Evolutionary conservation across 2,329 filamentous ascomycete genomes (phyloP).

Genomic region (Acrocalymma vagum): DNA sequence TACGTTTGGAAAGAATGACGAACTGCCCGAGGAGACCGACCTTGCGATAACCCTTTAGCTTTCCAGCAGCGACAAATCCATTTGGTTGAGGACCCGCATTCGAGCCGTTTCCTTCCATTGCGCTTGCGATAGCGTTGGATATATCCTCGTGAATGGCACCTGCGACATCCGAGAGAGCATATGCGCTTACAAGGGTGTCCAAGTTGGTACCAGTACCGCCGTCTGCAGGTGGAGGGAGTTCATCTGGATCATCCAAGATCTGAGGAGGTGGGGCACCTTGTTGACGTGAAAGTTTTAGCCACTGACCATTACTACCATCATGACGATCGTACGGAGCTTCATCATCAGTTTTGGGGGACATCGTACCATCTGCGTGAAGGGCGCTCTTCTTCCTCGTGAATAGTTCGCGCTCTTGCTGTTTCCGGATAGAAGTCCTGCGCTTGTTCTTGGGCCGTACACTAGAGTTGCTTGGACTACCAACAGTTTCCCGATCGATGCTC

Average conservation of each 20-base stretch:
- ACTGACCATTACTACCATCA: conserved; percentile 61
- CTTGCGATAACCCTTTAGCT: conserved; percentile 81
- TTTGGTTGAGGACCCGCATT: conserved; percentile 63
- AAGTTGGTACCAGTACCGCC: conserved; percentile 75
- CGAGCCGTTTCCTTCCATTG: conserved; percentile 73
- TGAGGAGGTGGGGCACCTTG: conserved; percentile 64
- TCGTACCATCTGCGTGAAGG: conserved; percentile 57
- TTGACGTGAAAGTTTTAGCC: conserved; percentile 67
- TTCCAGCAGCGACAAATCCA: conserved; percentile 64
- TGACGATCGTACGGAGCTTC: conserved; percentile 64
- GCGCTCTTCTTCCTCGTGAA: conserved; percentile 81
- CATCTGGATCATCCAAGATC: conserved; percentile 74
- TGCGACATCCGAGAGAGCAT: conserved; percentile 80
- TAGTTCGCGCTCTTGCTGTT: conserved; percentile 88
- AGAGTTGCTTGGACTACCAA: conserved; percentile 68
- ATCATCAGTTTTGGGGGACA: conserved; percentile 70
- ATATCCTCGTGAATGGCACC: conserved; percentile 80
- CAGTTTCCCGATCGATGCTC: conserved; percentile 70
- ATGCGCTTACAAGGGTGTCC: conserved; percentile 80
- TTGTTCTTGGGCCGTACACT: conserved; percentile 72
- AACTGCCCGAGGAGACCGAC: conserved; percentile 85
- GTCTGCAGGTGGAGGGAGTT: conserved; percentile 65
- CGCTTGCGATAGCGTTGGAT: conserved; percentile 69
- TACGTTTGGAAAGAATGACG: conserved; percentile 84
- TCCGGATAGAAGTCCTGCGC: conserved; percentile 80